Evolutionary conservation across 345 rosid species (phyloP).

Genomic region (Psidium guajava): DNA sequence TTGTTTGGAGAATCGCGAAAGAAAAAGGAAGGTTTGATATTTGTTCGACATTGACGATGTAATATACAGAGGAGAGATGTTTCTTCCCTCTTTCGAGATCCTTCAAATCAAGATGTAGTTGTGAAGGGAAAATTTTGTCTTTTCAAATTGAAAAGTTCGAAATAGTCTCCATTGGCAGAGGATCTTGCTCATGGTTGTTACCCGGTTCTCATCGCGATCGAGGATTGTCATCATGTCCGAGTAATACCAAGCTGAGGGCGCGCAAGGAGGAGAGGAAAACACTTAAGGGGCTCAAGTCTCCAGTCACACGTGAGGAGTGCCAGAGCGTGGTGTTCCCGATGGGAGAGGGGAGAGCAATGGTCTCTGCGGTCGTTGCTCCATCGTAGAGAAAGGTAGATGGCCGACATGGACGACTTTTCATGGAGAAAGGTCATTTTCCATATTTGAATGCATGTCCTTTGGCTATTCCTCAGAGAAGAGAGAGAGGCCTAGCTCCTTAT

Average conservation of each 20-base stretch:
- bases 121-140: not conserved
- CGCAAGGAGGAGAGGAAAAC: not conserved
- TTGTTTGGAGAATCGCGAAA: too few relatives aligned
- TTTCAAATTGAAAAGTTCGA: too few relatives aligned
- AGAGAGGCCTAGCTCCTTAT: too few relatives aligned
- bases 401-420: too few relatives aligned
- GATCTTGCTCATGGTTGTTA: not conserved
- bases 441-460: too few relatives aligned
- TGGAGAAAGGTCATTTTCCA: too few relatives aligned
- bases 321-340: not conserved
- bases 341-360: not conserved
- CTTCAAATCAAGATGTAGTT: not conserved
- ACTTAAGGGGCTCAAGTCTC: not conserved
- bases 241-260: too few relatives aligned
- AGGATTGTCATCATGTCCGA: too few relatives aligned
- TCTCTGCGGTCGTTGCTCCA: not conserved
- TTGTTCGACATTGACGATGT: not conserved
- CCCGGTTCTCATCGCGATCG: conserved; percentile 19
- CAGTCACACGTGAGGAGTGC: not conserved
- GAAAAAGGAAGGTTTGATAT: not conserved
- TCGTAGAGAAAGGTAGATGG: too few relatives aligned
- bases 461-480: too few relatives aligned
- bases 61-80: not conserved
- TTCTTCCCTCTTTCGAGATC: not conserved
- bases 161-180: too few relatives aligned